phyloP scores from a whole-genome alignment of 2,329 filamentous ascomycete genomes.

The Paecilomyces sp. region DNA sequence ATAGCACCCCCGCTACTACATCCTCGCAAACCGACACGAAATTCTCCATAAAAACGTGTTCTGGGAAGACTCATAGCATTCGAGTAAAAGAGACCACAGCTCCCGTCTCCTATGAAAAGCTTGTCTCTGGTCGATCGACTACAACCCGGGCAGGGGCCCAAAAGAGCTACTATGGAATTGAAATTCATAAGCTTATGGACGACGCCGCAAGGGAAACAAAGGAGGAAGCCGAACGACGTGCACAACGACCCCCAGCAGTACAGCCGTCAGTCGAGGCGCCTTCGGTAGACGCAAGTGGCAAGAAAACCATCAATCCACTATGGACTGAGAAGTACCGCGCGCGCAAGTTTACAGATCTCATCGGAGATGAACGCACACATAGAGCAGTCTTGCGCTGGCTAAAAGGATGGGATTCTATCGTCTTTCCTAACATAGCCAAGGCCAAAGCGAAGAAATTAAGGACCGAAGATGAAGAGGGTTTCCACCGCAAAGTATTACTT shows the following conservation, averaged over 20 bases:
- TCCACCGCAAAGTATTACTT: constrained; percentile 80
- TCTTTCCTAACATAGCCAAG: constrained; percentile 72
- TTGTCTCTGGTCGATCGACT: constrained; percentile 48
- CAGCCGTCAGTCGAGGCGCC: constrained; percentile 27
- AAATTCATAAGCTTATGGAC: constrained; percentile 77
- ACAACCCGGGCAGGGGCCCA: constrained; percentile 47
- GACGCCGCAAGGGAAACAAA: constrained; percentile 57
- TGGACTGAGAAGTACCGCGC: constrained; percentile 99
- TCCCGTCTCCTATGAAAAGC: constrained; percentile 43
- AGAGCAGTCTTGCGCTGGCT: constrained; percentile 85
- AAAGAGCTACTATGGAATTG: constrained; percentile 78
- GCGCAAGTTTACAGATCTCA: constrained; percentile 81
- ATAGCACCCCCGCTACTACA: constrained; percentile 1
- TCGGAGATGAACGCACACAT: constrained; percentile 92
- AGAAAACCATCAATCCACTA: constrained; percentile 40
- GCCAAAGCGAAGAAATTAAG: constrained; percentile 47
- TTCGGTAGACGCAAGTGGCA: constrained; percentile 13
- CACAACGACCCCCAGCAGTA: constrained; percentile 12
- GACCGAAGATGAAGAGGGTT: constrained; percentile 59
- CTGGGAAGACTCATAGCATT: constrained; percentile 42
- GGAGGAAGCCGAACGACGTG: constrained; percentile 17
- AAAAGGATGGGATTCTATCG: constrained; percentile 86
- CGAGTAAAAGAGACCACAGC: constrained; percentile 27
- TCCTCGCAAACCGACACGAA: constrained; percentile 9
- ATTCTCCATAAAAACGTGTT: constrained; percentile 39